A percentile compares a stretch with the other conserved stretches of the same genome.
Conservation (phyloP, 2,329 filamentous ascomycete species). For the Stemphylium lycopersici region DNA sequence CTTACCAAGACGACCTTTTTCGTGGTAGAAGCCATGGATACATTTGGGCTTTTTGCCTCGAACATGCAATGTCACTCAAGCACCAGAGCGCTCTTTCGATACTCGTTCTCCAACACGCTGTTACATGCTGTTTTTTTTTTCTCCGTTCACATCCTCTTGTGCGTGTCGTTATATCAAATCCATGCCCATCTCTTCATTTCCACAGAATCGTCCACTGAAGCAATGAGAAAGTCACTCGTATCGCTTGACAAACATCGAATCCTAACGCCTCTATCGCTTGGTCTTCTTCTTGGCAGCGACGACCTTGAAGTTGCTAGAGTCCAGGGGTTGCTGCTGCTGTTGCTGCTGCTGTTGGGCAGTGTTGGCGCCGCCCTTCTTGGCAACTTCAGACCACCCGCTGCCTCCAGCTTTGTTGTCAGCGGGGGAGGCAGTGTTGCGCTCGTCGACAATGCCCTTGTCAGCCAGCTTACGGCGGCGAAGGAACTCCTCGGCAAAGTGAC, state of each 20-base stretch:
- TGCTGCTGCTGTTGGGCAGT: conserved; percentile 48
- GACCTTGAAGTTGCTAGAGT: conserved; percentile 79
- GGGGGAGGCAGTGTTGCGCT: conserved; percentile 62
- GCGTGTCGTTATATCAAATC: no score
- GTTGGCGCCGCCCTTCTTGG: conserved; percentile 84
- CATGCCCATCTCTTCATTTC: no score
- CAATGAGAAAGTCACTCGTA: background rate
- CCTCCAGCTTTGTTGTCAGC: conserved; percentile 52
- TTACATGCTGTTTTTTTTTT: no score
- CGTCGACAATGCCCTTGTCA: conserved; percentile 86
- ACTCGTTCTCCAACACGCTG: no score
- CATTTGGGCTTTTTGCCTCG: no score
- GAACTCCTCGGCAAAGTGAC: conserved; percentile 93
- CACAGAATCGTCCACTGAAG: background rate
- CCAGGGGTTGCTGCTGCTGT: conserved; percentile 44
- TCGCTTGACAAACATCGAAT: background rate
- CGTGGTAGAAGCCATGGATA: no score
- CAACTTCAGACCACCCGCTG: conserved; percentile 94
- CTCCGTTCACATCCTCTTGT: no score
- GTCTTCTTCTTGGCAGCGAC: conserved; percentile 92
- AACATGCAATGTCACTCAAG: no score
- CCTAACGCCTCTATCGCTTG: conserved; percentile 42
- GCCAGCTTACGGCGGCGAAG: conserved; percentile 90
- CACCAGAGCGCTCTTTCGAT: no score
- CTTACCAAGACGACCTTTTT: no score